These are phyloP conservation scores for Saccharomycopsis phalli DNA, from an alignment of 1,139 yeast species.

Conservation along the genomic window DNA sequence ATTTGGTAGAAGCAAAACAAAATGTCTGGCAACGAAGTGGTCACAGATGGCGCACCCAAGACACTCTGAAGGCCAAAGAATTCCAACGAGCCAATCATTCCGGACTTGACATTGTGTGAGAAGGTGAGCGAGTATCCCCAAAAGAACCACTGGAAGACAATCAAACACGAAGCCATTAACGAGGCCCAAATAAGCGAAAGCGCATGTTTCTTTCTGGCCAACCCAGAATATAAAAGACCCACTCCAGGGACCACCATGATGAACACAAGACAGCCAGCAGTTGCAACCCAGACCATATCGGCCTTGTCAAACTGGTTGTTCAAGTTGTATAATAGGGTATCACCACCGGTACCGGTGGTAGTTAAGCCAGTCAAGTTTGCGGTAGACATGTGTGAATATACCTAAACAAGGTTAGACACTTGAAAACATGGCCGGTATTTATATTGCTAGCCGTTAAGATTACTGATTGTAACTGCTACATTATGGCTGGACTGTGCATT, in stretches of 20 bases:
- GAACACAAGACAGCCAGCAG: conserved; percentile 73
- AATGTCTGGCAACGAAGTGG: conserved; percentile 67
- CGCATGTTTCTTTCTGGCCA: conserved; percentile 89
- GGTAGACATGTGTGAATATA: no score
- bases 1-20: conserved; percentile 88
- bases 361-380: conserved; percentile 35
- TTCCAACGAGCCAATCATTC: conserved; percentile 68
- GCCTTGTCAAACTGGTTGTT: conserved; percentile 65
- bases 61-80: conserved; percentile 75
- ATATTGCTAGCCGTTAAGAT: no score
- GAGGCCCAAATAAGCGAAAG: conserved; percentile 90
- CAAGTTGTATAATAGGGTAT: conserved; percentile 62
- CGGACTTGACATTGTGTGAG: conserved; percentile 56
- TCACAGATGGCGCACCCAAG: conserved; percentile 66
- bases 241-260: conserved; percentile 90
- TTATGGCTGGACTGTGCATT: no score
- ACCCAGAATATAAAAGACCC: conserved; percentile 82
- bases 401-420: no score
- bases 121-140: conserved; percentile 93
- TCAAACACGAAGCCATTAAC: conserved; percentile 72
- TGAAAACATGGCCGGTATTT: no score
- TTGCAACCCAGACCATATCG: conserved; percentile 85
- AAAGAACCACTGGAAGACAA: conserved; percentile 91
- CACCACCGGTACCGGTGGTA: conserved; percentile 67
- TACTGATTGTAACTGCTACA: no score